These are phyloP conservation scores for Pseudogymnoascus sp. DNA, from an alignment of 2,329 filamentous ascomycete genomes.

Conservation along the genomic window DNA sequence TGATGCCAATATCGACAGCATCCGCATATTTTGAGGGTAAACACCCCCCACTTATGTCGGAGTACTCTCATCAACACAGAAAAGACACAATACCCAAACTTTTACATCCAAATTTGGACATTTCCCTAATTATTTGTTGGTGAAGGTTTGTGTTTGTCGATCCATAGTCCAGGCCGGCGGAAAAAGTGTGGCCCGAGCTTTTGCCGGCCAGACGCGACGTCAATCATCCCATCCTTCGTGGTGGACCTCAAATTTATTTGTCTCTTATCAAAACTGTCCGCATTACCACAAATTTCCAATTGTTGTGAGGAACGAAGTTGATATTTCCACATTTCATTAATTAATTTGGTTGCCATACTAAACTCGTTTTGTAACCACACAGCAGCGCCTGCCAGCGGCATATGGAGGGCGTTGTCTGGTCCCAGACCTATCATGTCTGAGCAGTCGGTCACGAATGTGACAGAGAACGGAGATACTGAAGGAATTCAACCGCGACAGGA, in stretches of 20 bases:
- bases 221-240: too few relatives aligned
- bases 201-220: background rate
- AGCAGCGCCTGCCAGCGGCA: background rate
- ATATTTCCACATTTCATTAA: background rate
- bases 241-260: background rate
- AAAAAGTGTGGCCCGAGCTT: constrained; percentile 5
- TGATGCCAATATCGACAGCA: background rate
- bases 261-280: background rate
- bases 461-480: background rate
- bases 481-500: background rate
- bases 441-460: background rate
- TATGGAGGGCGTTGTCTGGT: background rate
- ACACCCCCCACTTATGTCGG: background rate
- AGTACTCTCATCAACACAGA: background rate
- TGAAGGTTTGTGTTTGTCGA: background rate
- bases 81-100: background rate
- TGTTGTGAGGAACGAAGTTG: background rate
- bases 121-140: background rate
- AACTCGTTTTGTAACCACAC: background rate
- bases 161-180: background rate
- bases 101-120: background rate
- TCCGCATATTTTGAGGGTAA: too few relatives aligned
- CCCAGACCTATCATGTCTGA: background rate
- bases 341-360: background rate
- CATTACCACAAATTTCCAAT: background rate